Evolutionary conservation across 2,329 filamentous ascomycete genomes (phyloP).

Genomic region (Alternaria brassicicola): DNA sequence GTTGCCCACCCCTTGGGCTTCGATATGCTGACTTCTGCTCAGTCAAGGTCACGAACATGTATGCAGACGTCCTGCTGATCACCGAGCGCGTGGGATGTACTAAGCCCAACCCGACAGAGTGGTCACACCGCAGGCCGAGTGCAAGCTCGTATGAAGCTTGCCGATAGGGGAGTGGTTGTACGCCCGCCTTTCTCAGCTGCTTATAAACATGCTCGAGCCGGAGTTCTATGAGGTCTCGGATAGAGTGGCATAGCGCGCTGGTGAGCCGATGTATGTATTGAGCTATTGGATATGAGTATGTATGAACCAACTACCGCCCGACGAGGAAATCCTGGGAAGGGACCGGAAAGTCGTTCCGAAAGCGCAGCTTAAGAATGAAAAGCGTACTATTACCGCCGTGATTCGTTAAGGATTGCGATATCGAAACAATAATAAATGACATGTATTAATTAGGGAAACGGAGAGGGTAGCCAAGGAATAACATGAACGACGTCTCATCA

Average conservation of each 20-base stretch:
- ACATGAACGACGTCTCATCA: neutral
- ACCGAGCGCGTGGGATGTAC: neutral
- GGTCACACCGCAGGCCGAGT: neutral
- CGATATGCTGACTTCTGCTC: neutral
- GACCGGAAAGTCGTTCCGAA: neutral
- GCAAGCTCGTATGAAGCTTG: neutral
- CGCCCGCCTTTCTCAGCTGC: neutral
- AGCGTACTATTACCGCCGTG: too few species aligned
- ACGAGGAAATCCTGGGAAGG: neutral
- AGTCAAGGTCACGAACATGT: neutral
- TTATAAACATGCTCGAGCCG: neutral
- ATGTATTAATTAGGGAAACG: neutral
- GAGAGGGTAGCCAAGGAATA: neutral
- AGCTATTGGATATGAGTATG: neutral
- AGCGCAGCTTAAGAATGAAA: neutral
- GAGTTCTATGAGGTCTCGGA: neutral
- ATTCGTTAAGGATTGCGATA: neutral
- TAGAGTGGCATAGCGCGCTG: neutral
- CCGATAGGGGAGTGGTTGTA: neutral
- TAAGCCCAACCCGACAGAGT: neutral
- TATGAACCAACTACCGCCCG: neutral
- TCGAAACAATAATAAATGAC: neutral
- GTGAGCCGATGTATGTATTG: neutral
- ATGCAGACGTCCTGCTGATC: conserved; percentile 1
- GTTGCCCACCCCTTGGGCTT: neutral